Base-by-base conservation (phyloP, 2,329 filamentous ascomycete genomes). In the Leptodontidium sp. region DNA sequence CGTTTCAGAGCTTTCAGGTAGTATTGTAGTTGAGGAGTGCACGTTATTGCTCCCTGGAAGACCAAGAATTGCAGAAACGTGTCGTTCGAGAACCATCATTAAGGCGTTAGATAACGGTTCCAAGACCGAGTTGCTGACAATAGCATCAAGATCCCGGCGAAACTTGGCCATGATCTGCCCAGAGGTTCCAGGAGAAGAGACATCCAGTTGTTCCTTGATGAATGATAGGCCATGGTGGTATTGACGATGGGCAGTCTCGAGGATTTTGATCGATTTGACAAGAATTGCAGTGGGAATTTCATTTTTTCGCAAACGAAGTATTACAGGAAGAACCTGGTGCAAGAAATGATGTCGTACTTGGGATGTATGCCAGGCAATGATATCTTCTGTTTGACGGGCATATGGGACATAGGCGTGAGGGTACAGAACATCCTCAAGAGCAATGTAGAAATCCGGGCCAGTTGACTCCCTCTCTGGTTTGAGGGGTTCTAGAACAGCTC, bases 61-160 rank as follows among this genome's bases (percentile, higher is more conserved):
- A 26, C 73, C 77, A 14, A 89, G 82, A 74, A 90, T 78, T 72
- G 78, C 79, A 61, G 81, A 82, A 67, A 87, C 82, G n/a, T 87
- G 81, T 63, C 83, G 81, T 14, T 81, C 81, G 57, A 93, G 75
- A 47, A 90, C 85, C 52, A 79, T 81, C 52, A 83, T 84, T 29
- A 93, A 77, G 1, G 88, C 86, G 59, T 80, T 80, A 45, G 84
- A 82, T 61, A 91, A 81, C 4, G 84, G 81, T 47, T 81, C 81
- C 2, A 85, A 86, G 68, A 88, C 83, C 11, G 89, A 89, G 76
- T 91, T 90, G 55, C 87, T 85, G 70, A 92, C 85, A 26, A 91
- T 82, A 26, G 89, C 88, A 74, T 91, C 85, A 12, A 92, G 78
- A 71, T 92, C 89, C 61, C 85, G 81, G 17, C 81, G 82, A 74